Evolutionary conservation across 306 rosid species (phyloP).

Genomic region (Fragaria ananassa): DNA sequence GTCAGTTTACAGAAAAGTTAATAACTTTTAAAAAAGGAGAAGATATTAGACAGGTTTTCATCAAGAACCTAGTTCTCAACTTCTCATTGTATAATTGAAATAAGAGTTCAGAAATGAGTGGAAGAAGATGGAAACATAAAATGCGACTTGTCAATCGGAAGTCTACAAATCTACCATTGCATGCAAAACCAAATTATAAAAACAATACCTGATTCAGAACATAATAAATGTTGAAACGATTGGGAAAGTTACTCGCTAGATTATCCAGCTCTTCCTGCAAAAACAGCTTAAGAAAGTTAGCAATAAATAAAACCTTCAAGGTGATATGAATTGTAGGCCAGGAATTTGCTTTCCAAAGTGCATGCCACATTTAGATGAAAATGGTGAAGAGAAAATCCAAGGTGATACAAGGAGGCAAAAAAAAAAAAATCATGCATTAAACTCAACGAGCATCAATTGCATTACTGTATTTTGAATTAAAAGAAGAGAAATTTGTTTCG

Average conservation of each 20-base stretch:
- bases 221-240: slow-evolving; percentile 32
- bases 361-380: neutral
- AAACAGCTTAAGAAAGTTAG: slow-evolving; percentile 2
- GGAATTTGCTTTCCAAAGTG: neutral
- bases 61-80: neutral
- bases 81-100: neutral
- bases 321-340: neutral
- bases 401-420: neutral
- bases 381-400: neutral
- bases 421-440: neutral
- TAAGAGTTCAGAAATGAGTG: neutral
- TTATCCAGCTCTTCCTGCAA: slow-evolving; percentile 41
- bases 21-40: neutral
- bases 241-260: slow-evolving; percentile 26
- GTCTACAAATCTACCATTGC: neutral
- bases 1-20: neutral
- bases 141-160: neutral
- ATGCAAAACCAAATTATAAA: neutral
- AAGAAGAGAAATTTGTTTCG: neutral
- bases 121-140: neutral
- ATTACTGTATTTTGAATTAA: neutral
- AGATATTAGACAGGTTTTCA: neutral
- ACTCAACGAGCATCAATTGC: neutral
- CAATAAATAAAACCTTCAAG: neutral
- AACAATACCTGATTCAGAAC: slow-evolving; percentile 40